Evolutionary conservation across 176 grass and related monocot genomes (phyloP), one percentile per base, ranked within the genome.

Genomic region (Ensete glaucum): DNA sequence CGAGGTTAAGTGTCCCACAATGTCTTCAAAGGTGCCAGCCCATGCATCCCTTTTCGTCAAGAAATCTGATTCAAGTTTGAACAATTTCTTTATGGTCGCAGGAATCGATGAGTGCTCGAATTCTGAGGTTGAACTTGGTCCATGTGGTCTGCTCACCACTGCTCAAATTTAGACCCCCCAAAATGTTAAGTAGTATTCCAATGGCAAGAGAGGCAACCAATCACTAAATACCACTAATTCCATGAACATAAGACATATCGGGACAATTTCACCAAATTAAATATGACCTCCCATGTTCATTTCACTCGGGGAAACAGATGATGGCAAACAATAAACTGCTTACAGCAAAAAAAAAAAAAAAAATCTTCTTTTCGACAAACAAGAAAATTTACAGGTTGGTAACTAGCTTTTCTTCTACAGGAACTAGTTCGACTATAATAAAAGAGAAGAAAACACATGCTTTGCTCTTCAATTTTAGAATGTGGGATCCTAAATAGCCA

Each of bases 21-120:
- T 66, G 21, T 90, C 85, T 1, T 93, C 90, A 21, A 97, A 97
- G 0, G 94, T 97, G 20, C 94, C 94, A 16, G 94, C 90, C 94
- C 94, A 97, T 16, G 88, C 94, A 21, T 97, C 94, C 43, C 94
- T 85, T 23, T 78, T 92, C 9, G 90, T 93, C 54, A 97, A 82
- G 81, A 90, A 97, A 66, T 82, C 90, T 0, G 90, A 88, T 24
- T 67, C 83, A 52, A 97, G 90, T 73, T 88, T 91, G 81, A 87
- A 93, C 13, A 97, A 82, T 65, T 91, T 90, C 81, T 89, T 97
- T 68, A 97, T 71, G 11, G 90, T 97, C n/a, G 94, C 94, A 0
- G 94, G 94, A 16, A 97, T 90, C 13, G 94, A 97, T 11, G 94
- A 97, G 53, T 97, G 94, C 81, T 97, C 94, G 14, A 85, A 97